These are phyloP conservation scores for Aureobasidium uvarum DNA, from an alignment of 2,329 filamentous ascomycete species.

Conservation along the genomic window DNA sequence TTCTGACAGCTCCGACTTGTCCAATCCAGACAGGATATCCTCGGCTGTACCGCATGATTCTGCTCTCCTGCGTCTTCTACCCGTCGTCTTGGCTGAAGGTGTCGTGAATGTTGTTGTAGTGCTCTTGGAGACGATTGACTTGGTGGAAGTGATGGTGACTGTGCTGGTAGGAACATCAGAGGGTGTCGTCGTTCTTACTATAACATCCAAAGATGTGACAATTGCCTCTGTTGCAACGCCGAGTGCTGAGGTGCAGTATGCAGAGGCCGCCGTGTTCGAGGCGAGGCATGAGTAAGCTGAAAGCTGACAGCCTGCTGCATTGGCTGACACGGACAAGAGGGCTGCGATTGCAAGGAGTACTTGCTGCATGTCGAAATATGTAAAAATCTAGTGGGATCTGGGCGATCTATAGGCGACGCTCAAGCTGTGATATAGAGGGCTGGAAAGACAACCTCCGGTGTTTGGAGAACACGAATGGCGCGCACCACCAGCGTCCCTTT, in stretches of 20 bases:
- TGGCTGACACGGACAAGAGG: conserved; percentile 6
- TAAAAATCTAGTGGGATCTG: not conserved
- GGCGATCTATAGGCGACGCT: not conserved
- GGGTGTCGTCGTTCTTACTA: conserved; percentile 4
- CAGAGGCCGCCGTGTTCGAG: conserved; percentile 19
- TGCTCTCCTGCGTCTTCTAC: not conserved
- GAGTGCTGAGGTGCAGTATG: conserved; percentile 19
- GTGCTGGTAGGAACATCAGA: conserved; percentile 8
- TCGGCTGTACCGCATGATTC: not conserved
- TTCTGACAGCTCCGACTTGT: conserved; percentile 6
- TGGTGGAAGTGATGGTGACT: conserved; percentile 1
- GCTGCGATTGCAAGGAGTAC: not conserved
- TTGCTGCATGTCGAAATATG: not conserved
- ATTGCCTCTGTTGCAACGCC: not conserved
- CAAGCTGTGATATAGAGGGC: not conserved
- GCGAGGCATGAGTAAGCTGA: conserved; percentile 19
- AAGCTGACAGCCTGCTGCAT: conserved; percentile 15
- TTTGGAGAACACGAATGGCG: not conserved
- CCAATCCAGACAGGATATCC: not conserved
- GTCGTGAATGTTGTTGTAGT: conserved; percentile 11
- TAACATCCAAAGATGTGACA: not conserved
- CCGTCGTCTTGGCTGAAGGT: not conserved
- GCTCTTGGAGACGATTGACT: conserved; percentile 4
- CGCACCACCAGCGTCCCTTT: not conserved
- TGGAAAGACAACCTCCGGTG: no score